Conservation (phyloP, 1,139 yeast species). For the Pichia sp. region DNA sequence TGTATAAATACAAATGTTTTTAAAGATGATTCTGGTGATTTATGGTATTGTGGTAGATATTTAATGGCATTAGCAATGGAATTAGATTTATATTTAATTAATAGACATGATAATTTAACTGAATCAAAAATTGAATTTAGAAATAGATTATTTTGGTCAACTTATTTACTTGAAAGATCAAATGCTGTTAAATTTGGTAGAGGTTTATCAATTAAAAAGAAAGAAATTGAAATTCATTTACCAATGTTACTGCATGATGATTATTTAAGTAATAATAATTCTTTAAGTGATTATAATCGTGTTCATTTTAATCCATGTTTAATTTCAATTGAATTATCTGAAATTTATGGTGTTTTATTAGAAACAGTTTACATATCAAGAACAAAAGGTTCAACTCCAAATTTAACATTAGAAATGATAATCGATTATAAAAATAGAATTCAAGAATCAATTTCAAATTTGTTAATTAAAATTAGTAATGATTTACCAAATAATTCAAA, state of each 20-base stretch:
- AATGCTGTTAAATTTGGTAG: conserved; percentile 23
- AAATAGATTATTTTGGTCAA: conserved; percentile 21
- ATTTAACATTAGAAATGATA: conserved; percentile 15
- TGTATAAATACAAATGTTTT: conserved; percentile 17
- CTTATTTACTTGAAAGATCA: conserved; percentile 19
- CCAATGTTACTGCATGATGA: conserved; percentile 18
- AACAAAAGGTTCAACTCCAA: conserved; percentile 18
- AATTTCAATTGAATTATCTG: conserved; percentile 16
- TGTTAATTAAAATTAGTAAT: conserved; percentile 16
- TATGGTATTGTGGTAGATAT: conserved; percentile 23
- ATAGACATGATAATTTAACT: conserved; percentile 19
- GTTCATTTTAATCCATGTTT: conserved; percentile 18
- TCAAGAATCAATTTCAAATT: conserved; percentile 12
- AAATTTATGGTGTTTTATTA: conserved; percentile 20
- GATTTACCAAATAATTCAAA: conserved; percentile 15
- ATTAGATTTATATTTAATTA: conserved; percentile 19
- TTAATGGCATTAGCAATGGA: conserved; percentile 24
- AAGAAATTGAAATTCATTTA: conserved; percentile 20
- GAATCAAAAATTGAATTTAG: conserved; percentile 17
- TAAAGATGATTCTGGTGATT: conserved; percentile 23
- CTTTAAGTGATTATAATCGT: conserved; percentile 10
- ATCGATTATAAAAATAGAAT: conserved; percentile 9
- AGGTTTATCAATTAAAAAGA: conserved; percentile 19
- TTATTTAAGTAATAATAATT: conserved; percentile 6
- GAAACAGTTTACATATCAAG: conserved; percentile 22